phyloP scores from a whole-genome alignment of 192 early-diverging fungal genomes.

The Backusella psychrophila region DNA sequence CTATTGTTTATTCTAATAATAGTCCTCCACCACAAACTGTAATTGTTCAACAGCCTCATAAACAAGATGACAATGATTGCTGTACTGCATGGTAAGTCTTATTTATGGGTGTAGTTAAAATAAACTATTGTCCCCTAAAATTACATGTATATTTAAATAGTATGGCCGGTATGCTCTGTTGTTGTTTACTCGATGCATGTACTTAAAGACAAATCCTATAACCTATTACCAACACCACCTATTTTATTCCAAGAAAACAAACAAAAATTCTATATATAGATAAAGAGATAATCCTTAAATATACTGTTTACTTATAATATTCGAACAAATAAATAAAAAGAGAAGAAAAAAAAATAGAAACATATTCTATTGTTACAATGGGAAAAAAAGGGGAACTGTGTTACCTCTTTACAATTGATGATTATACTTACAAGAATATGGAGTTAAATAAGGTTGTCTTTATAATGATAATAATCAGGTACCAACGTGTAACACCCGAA shows the following conservation, averaged over 20 bases:
- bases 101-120: background rate
- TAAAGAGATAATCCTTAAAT: background rate
- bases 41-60: background rate
- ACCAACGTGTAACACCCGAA: background rate
- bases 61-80: background rate
- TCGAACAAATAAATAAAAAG: background rate
- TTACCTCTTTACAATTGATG: background rate
- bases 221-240: background rate
- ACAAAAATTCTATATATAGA: background rate
- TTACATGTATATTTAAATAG: background rate
- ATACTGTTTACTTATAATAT: constrained; percentile 5
- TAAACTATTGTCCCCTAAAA: background rate
- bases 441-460: background rate
- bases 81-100: constrained; percentile 1
- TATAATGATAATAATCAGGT: background rate
- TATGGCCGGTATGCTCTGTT: background rate
- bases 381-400: background rate
- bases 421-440: background rate
- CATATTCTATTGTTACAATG: background rate
- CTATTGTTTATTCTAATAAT: background rate
- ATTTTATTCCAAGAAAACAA: background rate
- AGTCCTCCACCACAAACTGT: constrained; percentile 2
- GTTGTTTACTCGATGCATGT: constrained; percentile 4
- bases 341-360: background rate
- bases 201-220: background rate